Evolutionary conservation across 2,329 filamentous ascomycete species (phyloP), one percentile per base, ranked within the genome.

Genomic region (Fusarium denticulatum): DNA sequence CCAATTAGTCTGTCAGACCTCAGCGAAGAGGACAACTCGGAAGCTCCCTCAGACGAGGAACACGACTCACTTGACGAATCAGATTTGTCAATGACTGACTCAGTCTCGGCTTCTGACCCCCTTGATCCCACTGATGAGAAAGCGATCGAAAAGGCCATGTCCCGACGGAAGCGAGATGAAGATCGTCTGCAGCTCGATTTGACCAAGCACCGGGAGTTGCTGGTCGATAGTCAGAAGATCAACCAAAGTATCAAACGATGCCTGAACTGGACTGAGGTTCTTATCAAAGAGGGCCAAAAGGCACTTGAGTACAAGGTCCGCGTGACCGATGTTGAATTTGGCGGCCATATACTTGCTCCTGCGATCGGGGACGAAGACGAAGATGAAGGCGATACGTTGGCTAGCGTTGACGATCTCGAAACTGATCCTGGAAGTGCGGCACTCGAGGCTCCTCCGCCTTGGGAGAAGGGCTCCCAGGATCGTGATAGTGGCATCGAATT

Each of bases 211-310:
- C 94, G 95, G 74, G 93, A 97, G 78, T 86, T 98, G 3, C 88
- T 99, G 14, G 86, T 95, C 43, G 95, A 97, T 80, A 96, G 93
- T 75, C 95, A 98, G 79, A 97, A 95, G 84, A 95, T 98, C 86
- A 98, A 98, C 80, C 94, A 97, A 81, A 97, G 94, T 80, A 88
- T 99, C 50, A 97, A 94, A 81, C 89, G 94, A 53, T 99, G 96
- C 81, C 87, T 98, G 39, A 91, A 91, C 74, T 96, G 94, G 89
- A 97, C 95, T 0, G 96, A 99, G 79, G 92, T 93, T 71, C 88
- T 99, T 49, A 97, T 99, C 80, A 92, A 90, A 55, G 95, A 98
- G 76, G 96, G 93, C 11, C 93, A 91, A 79, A 96, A 94, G 79
- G 96, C 96, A 1, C 87, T 99, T 5, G 92, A 93, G 53, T 97